Conservation (phyloP, 1,284 basidiomycete species). For the Xerocomus minutiporus region DNA sequence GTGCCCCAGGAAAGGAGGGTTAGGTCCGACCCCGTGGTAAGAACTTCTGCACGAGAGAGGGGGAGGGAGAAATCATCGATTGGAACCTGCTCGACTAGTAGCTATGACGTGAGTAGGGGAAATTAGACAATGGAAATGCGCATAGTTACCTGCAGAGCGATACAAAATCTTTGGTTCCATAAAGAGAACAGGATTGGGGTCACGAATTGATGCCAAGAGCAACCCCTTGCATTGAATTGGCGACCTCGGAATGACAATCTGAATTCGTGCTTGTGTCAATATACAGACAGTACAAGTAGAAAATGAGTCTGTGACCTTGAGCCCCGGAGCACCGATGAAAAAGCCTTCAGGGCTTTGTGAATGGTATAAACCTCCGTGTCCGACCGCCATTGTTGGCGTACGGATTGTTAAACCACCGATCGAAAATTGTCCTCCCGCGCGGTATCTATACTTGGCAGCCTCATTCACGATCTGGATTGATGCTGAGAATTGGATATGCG, state of each 20-base stretch:
- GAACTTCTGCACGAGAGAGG: conserved; percentile 72
- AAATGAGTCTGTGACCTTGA: conserved; percentile 60
- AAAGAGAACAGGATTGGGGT: conserved; percentile 91
- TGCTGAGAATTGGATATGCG: conserved; percentile 1
- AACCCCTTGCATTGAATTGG: conserved; percentile 95
- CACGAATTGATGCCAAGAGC: conserved; percentile 78
- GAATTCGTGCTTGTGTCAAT: neutral
- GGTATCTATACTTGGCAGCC: conserved; percentile 89
- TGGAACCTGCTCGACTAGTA: conserved; percentile 84
- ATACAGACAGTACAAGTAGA: neutral
- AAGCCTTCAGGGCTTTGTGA: conserved; percentile 93
- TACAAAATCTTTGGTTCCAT: conserved; percentile 94
- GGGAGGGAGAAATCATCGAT: conserved; percentile 83
- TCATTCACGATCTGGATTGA: conserved; percentile 81
- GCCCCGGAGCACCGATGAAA: conserved; percentile 85
- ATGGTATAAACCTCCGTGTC: conserved; percentile 91
- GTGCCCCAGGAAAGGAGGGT: conserved; percentile 92
- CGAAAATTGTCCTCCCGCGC: conserved; percentile 80
- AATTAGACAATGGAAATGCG: neutral
- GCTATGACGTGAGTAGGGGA: conserved; percentile 13
- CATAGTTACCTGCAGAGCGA: conserved; percentile 60
- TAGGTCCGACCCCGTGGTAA: conserved; percentile 73
- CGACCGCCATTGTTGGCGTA: conserved; percentile 86
- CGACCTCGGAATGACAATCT: conserved; percentile 88
- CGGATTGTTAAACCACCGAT: conserved; percentile 86